Evolutionary conservation across 257 asterid species (phyloP).

Genomic region (Jaltomata sinuosa): DNA sequence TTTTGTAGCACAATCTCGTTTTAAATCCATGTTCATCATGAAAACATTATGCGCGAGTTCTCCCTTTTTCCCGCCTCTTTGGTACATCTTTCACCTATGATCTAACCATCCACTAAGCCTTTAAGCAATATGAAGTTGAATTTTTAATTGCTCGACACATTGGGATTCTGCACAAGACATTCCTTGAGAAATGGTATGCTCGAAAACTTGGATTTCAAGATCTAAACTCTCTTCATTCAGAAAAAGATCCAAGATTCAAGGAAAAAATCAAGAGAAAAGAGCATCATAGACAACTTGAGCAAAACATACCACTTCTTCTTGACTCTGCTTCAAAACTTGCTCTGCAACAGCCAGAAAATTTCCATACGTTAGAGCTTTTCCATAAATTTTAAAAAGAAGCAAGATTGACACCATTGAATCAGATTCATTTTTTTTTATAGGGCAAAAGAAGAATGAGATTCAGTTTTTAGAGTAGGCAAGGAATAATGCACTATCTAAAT

Average conservation of each 20-base stretch:
- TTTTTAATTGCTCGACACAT: neutral
- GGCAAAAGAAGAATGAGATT: neutral
- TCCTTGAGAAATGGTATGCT: neutral
- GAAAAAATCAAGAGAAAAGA: neutral
- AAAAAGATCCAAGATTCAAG: neutral
- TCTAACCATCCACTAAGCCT: neutral
- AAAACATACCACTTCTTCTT: conserved; percentile 34
- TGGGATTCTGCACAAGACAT: neutral
- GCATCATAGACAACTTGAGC: neutral
- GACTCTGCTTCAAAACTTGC: conserved; percentile 28
- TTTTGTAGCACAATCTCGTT: neutral
- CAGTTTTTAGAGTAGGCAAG: neutral
- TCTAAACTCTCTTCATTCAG: neutral
- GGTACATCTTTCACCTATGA: neutral
- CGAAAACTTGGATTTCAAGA: neutral
- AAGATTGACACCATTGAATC: neutral
- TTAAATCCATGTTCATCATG: neutral
- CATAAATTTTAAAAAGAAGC: neutral
- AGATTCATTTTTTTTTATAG: neutral
- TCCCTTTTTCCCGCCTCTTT: neutral
- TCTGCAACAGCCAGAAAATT: conserved; percentile 36
- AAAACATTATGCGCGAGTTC: neutral
- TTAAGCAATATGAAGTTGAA: neutral
- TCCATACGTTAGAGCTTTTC: conserved; percentile 6
- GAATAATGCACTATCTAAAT: neutral